Conservation (phyloP, 2,329 filamentous ascomycete genomes). For the Immersiporthe knoxdaviesiana region DNA sequence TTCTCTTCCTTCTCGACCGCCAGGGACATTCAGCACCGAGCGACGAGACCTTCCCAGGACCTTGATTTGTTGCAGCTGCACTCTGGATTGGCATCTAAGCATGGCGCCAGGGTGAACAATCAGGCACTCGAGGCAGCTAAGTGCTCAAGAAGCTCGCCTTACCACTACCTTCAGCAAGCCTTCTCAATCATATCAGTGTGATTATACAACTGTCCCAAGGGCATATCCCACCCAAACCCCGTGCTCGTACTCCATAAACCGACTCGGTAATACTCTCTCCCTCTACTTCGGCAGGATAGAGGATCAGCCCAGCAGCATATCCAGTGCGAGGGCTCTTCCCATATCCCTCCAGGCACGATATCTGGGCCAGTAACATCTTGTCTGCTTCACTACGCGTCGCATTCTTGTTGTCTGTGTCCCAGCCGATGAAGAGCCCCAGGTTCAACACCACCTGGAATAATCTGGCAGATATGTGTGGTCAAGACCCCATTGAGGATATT, state of each 20-base stretch:
- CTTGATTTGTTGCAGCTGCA: no score
- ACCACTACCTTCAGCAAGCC: no score
- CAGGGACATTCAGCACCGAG: no score
- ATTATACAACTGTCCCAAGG: background rate
- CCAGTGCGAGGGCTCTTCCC: background rate
- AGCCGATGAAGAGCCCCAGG: background rate
- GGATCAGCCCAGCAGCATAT: background rate
- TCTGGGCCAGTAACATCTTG: background rate
- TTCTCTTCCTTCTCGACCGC: no score
- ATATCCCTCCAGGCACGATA: background rate
- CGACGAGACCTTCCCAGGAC: no score
- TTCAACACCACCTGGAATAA: background rate
- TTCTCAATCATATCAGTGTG: slow-evolving; percentile 3
- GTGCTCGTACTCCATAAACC: background rate
- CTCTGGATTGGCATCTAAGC: no score
- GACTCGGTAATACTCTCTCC: background rate
- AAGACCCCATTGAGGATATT: background rate
- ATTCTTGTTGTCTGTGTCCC: background rate
- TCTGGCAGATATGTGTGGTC: background rate
- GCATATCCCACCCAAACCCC: background rate
- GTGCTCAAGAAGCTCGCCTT: no score
- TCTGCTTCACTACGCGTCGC: background rate
- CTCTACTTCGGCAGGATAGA: background rate
- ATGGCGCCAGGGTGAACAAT: no score
- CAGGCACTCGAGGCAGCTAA: no score